Base-by-base conservation (phyloP, 148 eudicot species). In the Talinum fruticosum region DNA sequence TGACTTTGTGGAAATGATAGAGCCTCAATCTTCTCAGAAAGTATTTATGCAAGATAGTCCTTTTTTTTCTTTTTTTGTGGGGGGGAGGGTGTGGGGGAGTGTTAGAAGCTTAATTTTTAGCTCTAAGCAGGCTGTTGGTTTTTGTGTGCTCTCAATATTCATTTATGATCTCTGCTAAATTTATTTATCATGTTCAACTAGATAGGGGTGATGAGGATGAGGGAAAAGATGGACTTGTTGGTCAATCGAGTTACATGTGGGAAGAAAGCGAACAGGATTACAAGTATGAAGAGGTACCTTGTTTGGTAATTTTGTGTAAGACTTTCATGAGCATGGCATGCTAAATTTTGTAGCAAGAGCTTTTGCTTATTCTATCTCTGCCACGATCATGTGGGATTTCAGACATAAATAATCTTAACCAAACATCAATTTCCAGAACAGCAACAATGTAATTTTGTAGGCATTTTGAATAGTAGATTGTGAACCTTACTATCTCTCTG, bases 261-360 rank as follows among this genome's bases (percentile, higher is more conserved):
- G 82, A 75, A 77, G 86, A 83, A 78, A 83, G 74, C 83, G 86
- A 79, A 62, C 71, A 73, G 34, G 85, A 83, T 78, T 87, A 87
- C 74, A 81, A 78, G 37, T 85, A 85, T 69, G 77, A 75, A 73
- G 88, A 85, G 86, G 89, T 87, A 79, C 47, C 61, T 71, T 75
- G 21, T 24, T 30, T 23, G 8, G 30, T 45, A 38, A 66, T 59
- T 57, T 54, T 32, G 36, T 69, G 37, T 72, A 61, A n/a, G 64
- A 75, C 65, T 21, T 68, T 76, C 26, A 64, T 74, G 26, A 64
- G 34, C 68, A 47, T 65, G 69, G 10, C 64, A 38, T 54, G 7
- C 8, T 37, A 1, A 34, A 23, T 0, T 57, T 45, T 37, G 62
- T 71, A 23, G 71, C 19, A 72, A 29, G 38, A 26, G 24, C 30